Conservation (phyloP, 1,284 basidiomycete genomes). For the Porodaedalea pini region DNA sequence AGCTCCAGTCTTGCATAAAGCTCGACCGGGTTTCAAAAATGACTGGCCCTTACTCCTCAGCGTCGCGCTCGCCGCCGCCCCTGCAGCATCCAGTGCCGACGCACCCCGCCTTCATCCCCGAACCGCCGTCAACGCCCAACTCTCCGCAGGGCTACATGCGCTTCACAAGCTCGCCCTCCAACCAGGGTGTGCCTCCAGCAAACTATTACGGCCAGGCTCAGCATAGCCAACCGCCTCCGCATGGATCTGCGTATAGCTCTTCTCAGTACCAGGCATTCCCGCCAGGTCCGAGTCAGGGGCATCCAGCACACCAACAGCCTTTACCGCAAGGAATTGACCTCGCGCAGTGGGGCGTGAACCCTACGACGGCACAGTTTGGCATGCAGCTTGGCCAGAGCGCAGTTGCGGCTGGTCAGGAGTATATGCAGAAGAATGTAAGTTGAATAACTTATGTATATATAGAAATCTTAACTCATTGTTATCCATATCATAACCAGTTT, state of each 20-base stretch:
- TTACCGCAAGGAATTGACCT: conserved; percentile 41
- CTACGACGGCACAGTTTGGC: conserved; percentile 93
- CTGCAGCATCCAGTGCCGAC: conserved; percentile 88
- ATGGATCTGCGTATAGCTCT: conserved; percentile 16
- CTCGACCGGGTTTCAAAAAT: conserved; percentile 26
- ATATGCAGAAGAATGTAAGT: conserved; percentile 90
- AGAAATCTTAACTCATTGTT: conserved; percentile 5
- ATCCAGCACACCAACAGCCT: conserved; percentile 18
- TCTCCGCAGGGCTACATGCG: conserved; percentile 76
- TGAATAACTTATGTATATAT: conserved; percentile 1
- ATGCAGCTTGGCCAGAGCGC: conserved; percentile 94
- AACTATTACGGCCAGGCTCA: conserved; percentile 32
- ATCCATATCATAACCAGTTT: conserved; percentile 47
- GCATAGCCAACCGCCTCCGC: conserved; percentile 24
- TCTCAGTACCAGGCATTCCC: conserved; percentile 5
- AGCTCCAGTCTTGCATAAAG: not conserved
- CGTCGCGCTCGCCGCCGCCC: conserved; percentile 68
- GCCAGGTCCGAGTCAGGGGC: not conserved
- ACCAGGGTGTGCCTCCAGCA: conserved; percentile 27
- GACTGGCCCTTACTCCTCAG: conserved; percentile 29
- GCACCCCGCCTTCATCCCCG: conserved; percentile 85
- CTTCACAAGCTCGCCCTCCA: conserved; percentile 58
- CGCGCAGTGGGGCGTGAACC: conserved; percentile 81
- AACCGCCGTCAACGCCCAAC: conserved; percentile 78
- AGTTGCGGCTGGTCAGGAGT: conserved; percentile 91